A percentile compares a stretch with the other conserved stretches of the same genome.
These are phyloP conservation scores for Patellifolia procumbens DNA, from an alignment of 179 eudicot genomes.

Conservation along the genomic window DNA sequence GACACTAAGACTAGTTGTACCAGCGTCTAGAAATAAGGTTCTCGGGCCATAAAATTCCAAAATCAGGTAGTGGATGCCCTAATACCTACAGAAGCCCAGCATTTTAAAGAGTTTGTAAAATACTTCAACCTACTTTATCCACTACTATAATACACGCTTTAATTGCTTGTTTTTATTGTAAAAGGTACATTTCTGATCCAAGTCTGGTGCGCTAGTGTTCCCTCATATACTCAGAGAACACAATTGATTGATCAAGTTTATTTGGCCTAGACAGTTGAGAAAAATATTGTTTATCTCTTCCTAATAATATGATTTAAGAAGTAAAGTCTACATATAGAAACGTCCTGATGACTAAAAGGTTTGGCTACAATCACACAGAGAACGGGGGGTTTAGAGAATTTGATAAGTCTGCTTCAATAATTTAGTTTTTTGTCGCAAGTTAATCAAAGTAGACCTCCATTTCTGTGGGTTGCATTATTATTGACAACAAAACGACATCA, in stretches of 20 bases:
- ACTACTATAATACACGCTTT: neutral
- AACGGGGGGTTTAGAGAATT: no score
- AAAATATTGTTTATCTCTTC: neutral
- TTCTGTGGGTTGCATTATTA: no score
- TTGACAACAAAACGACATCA: no score
- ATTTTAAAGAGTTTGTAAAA: neutral
- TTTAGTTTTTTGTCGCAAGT: no score
- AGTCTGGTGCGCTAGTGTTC: neutral
- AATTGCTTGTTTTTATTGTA: no score
- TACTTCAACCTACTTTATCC: neutral
- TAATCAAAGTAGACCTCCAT: no score
- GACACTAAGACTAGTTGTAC: neutral
- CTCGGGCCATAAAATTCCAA: neutral
- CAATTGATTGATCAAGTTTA: neutral
- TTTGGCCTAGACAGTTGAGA: neutral
- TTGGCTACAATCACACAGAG: no score
- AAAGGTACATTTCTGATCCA: neutral
- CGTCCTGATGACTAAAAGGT: no score
- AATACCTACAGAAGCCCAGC: neutral
- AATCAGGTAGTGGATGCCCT: no score
- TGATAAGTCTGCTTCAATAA: no score
- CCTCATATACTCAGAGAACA: neutral
- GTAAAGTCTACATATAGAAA: no score
- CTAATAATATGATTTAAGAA: neutral
- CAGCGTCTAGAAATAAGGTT: neutral